Evolutionary conservation across 768 basidiomycete genomes (phyloP), one percentile per base, ranked within the genome.

Genomic region (Rhodotorula graminis): DNA sequence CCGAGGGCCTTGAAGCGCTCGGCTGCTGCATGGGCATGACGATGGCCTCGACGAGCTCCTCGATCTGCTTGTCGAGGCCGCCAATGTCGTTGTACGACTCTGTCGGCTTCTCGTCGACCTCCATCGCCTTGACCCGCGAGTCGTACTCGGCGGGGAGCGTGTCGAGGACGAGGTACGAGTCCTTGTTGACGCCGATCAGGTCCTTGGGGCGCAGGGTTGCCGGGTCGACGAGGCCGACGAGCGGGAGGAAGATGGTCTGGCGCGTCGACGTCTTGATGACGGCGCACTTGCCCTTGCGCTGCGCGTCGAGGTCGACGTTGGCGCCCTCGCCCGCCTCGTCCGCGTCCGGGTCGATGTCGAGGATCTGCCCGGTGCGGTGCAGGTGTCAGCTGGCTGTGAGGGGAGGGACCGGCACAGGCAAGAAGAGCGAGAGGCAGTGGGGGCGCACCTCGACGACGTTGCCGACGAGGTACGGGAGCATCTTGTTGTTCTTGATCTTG

Each of bases 401-500:
- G n/a, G n/a, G n/a, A n/a, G n/a, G n/a, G n/a, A n/a, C n/a, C n/a
- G n/a, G n/a, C n/a, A n/a, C n/a, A n/a, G n/a, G n/a, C n/a, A n/a
- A n/a, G n/a, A n/a, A 19, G 14, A 59, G 33, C 9, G 2, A 11
- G 33, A 44, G 49, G 53, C 55, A 18, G 50, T 11, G 8, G 9
- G 8, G 16, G 80, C 86, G 68, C 78, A 94, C 93, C 87, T 98
- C 96, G 27, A 99, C 93, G 49, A 99, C 92, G 79, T 98, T 96
- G 25, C 90, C 93, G 50, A 99, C 96, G 65, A 99, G 88, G 82
- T 99, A 99, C 12, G 96, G 96, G 56, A 99, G 84, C 21, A 96
- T 93, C 82, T 98, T 98, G 83, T 99, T 98, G 86, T 99, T 95
- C 82, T 96, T 96, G 76, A 99, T 91, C 84, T 98, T 98, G 83